These are phyloP conservation scores for Lentinula raphanica DNA, from an alignment of 768 basidiomycete species.

Conservation along the genomic window DNA sequence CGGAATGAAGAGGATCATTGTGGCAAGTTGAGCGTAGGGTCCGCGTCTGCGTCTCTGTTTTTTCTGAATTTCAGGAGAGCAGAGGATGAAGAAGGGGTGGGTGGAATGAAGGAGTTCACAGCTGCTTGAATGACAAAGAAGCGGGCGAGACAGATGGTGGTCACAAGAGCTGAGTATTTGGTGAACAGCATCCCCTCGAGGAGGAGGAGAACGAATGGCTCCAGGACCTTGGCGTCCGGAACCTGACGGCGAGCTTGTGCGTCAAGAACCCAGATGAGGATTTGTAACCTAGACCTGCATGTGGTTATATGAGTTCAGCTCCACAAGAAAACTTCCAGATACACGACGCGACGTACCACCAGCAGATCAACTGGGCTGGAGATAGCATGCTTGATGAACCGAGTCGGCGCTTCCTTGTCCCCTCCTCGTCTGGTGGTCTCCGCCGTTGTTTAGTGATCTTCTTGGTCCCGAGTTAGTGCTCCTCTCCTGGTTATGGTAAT, in stretches of 20 bases:
- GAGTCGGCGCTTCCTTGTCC: too few species aligned
- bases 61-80: not conserved
- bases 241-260: constrained; percentile 68
- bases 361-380: too few species aligned
- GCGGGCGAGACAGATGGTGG: constrained; percentile 65
- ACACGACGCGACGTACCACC: too few species aligned
- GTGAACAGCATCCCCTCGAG: constrained; percentile 99
- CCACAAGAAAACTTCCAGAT: too few species aligned
- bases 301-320: too few species aligned
- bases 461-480: too few species aligned
- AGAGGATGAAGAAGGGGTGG: not conserved
- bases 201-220: constrained; percentile 87
- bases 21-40: not conserved
- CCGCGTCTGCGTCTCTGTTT: not conserved
- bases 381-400: too few species aligned
- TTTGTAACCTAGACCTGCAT: too few species aligned
- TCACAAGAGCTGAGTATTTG: constrained; percentile 81
- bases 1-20: not conserved
- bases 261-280: constrained; percentile 79
- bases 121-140: constrained; percentile 65
- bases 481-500: too few species aligned
- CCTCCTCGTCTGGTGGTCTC: too few species aligned
- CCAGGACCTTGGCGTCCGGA: constrained; percentile 68
- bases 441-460: too few species aligned
- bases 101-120: constrained; percentile 51